These are phyloP conservation scores for Lycium ferocissimum DNA, from an alignment of 257 asterid genomes.

Conservation along the genomic window DNA sequence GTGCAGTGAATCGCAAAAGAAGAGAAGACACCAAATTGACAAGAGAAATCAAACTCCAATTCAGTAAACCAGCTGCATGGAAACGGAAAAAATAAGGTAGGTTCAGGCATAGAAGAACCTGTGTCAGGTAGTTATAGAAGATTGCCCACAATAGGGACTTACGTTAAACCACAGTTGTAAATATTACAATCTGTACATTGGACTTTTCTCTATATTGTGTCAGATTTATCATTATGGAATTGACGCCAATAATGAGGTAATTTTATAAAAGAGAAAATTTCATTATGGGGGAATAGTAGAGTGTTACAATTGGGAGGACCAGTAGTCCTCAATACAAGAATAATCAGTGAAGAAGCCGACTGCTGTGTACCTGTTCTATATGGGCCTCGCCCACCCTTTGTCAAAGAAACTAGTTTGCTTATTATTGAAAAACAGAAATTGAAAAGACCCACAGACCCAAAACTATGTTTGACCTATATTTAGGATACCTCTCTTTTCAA, in stretches of 20 bases:
- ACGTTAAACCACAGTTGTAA: background rate
- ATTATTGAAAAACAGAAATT: background rate
- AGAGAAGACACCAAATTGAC: slow-evolving; percentile 74
- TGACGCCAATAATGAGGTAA: background rate
- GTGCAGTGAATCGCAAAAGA: slow-evolving; percentile 61
- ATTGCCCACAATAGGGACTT: slow-evolving; percentile 21
- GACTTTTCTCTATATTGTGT: background rate
- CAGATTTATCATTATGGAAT: background rate
- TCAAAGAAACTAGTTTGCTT: background rate
- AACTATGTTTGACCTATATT: background rate
- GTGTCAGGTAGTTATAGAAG: background rate
- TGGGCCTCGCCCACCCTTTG: background rate
- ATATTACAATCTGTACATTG: background rate
- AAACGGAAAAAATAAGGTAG: slow-evolving; percentile 9
- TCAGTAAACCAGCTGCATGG: slow-evolving; percentile 71
- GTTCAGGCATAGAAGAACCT: background rate
- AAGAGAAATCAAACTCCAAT: slow-evolving; percentile 83
- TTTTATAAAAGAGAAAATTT: slow-evolving; percentile 9
- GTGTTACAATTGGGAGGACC: background rate
- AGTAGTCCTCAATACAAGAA: background rate
- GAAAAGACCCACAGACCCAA: background rate
- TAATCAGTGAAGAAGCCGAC: background rate
- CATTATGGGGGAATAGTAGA: background rate
- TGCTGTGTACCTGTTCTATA: background rate
- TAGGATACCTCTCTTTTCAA: slow-evolving; percentile 17